Conservation (phyloP, 768 basidiomycete genomes). For the Mycena belliarum region DNA sequence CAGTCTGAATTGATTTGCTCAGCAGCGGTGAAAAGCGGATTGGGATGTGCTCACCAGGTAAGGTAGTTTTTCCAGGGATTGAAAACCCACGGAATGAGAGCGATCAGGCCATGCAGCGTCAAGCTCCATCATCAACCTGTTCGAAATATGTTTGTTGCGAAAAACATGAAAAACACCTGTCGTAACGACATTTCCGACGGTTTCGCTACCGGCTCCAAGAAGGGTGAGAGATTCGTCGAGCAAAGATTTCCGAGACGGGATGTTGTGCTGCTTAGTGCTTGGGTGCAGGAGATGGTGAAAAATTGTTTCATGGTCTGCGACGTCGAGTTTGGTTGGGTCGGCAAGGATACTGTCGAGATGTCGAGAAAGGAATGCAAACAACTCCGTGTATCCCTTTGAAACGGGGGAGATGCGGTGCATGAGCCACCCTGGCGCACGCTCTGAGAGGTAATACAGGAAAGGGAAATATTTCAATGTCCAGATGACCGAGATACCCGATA, state of each 20-base stretch:
- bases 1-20: background rate
- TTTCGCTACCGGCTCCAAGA: background rate
- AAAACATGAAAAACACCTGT: background rate
- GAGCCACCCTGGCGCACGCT: background rate
- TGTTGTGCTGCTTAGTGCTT: background rate
- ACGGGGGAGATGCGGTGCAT: background rate
- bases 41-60: background rate
- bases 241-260: background rate
- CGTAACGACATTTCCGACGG: background rate
- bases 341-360: background rate
- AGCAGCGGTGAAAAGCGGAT: background rate
- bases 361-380: background rate
- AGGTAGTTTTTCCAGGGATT: background rate
- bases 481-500: background rate
- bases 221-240: background rate
- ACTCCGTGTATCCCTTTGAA: background rate
- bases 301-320: background rate
- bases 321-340: background rate
- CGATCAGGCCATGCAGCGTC: background rate
- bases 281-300: background rate
- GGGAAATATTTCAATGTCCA: background rate
- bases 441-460: background rate
- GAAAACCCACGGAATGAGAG: background rate
- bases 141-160: background rate
- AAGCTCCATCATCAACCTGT: background rate